Percentiles rank a stretch among this genome's conserved stretches.
Evolutionary conservation across 2,329 filamentous ascomycete species (phyloP).

Genomic region (Fusarium buxicola): DNA sequence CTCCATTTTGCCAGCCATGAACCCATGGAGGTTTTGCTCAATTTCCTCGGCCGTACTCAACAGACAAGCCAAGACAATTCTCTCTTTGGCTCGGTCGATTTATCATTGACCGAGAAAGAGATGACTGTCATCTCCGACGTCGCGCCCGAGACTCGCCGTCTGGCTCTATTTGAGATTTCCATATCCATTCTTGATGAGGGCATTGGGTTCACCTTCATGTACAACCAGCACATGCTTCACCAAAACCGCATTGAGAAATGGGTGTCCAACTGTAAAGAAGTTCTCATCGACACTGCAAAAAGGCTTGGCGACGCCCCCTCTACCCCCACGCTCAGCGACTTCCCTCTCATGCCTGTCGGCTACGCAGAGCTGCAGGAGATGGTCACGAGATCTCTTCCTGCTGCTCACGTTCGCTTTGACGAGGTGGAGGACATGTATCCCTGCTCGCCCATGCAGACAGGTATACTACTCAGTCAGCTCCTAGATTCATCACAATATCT

Average conservation of each 20-base stretch:
- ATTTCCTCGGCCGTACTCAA: conserved; percentile 27
- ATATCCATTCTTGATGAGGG: conserved; percentile 9
- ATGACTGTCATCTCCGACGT: conserved; percentile 17
- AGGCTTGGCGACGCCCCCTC: conserved; percentile 19
- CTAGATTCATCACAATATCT: conserved; percentile 28
- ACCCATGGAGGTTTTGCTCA: conserved; percentile 28
- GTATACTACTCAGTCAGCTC: conserved; percentile 52
- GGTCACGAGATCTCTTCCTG: conserved; percentile 31
- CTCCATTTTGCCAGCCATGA: background rate
- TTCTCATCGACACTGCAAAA: conserved; percentile 13
- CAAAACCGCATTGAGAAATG: conserved; percentile 27
- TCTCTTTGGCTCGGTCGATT: background rate
- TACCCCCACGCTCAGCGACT: conserved; percentile 48
- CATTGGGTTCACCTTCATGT: conserved; percentile 16
- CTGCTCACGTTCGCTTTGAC: conserved; percentile 22
- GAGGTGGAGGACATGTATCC: conserved; percentile 53
- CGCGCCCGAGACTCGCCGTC: conserved; percentile 7
- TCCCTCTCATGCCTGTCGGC: conserved; percentile 48
- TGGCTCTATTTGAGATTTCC: conserved; percentile 40
- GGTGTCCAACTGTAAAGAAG: conserved; percentile 21
- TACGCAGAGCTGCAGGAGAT: conserved; percentile 47
- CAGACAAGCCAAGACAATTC: background rate
- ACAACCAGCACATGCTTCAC: conserved; percentile 27
- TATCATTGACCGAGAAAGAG: conserved; percentile 13
- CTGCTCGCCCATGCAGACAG: conserved; percentile 53